These are phyloP conservation scores for Grammothele lineata DNA, from an alignment of 768 basidiomycete species.

Conservation along the genomic window DNA sequence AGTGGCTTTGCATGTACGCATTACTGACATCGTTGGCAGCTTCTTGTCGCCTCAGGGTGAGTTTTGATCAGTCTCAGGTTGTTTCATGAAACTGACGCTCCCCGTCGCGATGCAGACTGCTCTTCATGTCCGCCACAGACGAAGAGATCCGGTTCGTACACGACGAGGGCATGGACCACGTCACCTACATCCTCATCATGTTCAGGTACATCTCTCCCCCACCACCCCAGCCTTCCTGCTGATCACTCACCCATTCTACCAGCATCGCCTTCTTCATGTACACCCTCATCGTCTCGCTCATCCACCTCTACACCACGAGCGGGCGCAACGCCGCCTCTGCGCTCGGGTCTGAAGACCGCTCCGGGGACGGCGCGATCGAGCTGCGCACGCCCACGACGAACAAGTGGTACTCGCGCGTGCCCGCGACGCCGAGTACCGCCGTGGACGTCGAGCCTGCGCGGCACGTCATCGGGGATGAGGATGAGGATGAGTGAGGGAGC, in stretches of 20 bases:
- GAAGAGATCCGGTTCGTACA: constrained; percentile 77
- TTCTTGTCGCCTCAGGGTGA: constrained; percentile 72
- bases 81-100: neutral
- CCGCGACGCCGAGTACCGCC: constrained; percentile 29
- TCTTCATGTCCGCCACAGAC: constrained; percentile 94
- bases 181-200: constrained; percentile 84
- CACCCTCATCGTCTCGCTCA: constrained; percentile 62
- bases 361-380: constrained; percentile 38
- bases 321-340: constrained; percentile 49
- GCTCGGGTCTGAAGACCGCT: constrained; percentile 12
- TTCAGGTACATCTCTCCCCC: constrained; percentile 68
- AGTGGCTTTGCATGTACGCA: neutral
- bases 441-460: constrained; percentile 15
- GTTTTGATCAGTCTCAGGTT: constrained; percentile 10
- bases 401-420: constrained; percentile 68
- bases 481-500: too few relatives aligned
- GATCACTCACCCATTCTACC: too few relatives aligned
- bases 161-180: constrained; percentile 80
- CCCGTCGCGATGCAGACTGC: constrained; percentile 48
- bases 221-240: too few relatives aligned
- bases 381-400: constrained; percentile 29
- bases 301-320: constrained; percentile 62
- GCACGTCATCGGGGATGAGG: constrained; percentile 53
- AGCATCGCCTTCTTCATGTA: constrained; percentile 80
- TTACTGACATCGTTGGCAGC: constrained; percentile 31